phyloP scores from a whole-genome alignment of 306 rosid genomes.

The Inga laurina region DNA sequence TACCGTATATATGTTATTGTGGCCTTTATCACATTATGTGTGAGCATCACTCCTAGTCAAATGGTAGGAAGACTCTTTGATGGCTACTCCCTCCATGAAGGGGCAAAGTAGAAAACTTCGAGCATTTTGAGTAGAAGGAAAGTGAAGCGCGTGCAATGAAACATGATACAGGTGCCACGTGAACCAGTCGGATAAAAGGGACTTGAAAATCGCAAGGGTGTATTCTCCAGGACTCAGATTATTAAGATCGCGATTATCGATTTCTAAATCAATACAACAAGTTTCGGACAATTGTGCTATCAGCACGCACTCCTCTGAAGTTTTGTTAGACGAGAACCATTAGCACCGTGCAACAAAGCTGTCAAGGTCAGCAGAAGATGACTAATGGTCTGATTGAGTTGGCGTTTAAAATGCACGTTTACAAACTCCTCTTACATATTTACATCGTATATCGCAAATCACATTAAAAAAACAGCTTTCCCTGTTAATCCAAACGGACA shows the following conservation, averaged over 20 bases:
- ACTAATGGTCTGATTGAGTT: background rate
- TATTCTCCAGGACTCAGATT: background rate
- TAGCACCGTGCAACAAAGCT: background rate
- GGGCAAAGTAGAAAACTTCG: background rate
- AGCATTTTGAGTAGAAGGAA: background rate
- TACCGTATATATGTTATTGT: background rate
- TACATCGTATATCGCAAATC: too few species aligned
- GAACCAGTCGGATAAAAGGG: background rate
- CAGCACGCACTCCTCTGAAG: background rate
- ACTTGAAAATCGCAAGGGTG: background rate
- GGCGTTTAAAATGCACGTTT: too few species aligned
- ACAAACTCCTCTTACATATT: too few species aligned
- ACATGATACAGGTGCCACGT: background rate
- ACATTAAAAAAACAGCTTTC: too few species aligned
- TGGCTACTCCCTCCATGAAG: background rate
- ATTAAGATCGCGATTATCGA: background rate
- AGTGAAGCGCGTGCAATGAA: background rate
- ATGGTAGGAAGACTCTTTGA: too few species aligned
- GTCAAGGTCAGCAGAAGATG: background rate
- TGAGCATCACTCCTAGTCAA: too few species aligned
- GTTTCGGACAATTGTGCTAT: background rate
- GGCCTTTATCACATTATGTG: too few species aligned
- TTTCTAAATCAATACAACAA: background rate
- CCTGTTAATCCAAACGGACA: too few species aligned
- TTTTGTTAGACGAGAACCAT: background rate